These are phyloP conservation scores for Phlebiopsis gigantea DNA, from an alignment of 768 basidiomycete genomes.

Conservation along the genomic window DNA sequence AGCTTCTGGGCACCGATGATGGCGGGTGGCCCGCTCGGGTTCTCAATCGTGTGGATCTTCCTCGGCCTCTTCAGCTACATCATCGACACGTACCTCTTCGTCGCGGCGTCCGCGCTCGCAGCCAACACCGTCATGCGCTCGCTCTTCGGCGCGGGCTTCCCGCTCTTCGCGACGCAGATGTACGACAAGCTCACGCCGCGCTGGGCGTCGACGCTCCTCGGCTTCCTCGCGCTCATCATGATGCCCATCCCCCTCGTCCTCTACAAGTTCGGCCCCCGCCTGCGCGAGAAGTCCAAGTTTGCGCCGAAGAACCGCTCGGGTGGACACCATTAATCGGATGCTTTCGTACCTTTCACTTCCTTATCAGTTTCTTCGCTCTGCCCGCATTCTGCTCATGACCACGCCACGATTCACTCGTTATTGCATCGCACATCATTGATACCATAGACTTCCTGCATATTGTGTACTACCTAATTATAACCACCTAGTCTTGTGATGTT, in stretches of 20 bases:
- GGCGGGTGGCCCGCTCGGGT: constrained; percentile 45
- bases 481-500: neutral
- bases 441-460: neutral
- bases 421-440: neutral
- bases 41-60: constrained; percentile 50
- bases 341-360: neutral
- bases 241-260: constrained; percentile 35
- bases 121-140: constrained; percentile 47
- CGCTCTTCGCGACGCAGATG: constrained; percentile 36
- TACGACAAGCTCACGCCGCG: constrained; percentile 42
- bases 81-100: constrained; percentile 54
- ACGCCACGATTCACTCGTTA: neutral
- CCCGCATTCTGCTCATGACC: neutral
- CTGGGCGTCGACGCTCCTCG: constrained; percentile 58
- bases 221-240: constrained; percentile 47
- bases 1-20: constrained; percentile 47
- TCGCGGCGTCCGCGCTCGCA: constrained; percentile 59
- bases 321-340: neutral
- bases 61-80: constrained; percentile 57
- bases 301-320: constrained; percentile 11
- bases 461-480: neutral
- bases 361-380: neutral
- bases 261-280: constrained; percentile 18
- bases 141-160: constrained; percentile 26
- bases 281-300: constrained; percentile 22